Evolutionary conservation across 2,329 filamentous ascomycete species (phyloP).

Genomic region (Neobulgaria alba): DNA sequence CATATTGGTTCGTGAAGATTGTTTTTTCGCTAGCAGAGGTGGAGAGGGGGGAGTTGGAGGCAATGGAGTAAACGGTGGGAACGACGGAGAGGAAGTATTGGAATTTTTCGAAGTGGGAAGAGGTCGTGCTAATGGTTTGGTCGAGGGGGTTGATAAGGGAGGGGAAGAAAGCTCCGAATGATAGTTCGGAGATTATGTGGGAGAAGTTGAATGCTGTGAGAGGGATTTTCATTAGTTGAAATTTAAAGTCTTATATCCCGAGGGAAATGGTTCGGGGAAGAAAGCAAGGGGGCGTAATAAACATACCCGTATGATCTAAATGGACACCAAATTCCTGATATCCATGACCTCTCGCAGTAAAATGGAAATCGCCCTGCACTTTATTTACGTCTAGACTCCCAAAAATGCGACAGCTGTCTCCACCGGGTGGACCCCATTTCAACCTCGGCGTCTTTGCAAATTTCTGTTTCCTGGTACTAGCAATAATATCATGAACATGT

Average conservation of each 20-base stretch:
- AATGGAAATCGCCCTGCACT: conserved; percentile 96
- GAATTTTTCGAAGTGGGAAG: conserved; percentile 81
- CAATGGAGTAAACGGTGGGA: conserved; percentile 80
- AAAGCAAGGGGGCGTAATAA: not conserved
- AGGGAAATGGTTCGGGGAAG: not conserved
- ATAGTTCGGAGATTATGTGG: conserved; percentile 91
- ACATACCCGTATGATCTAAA: conserved; percentile 71
- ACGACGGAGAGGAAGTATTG: conserved; percentile 97
- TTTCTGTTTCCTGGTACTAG: conserved; percentile 57
- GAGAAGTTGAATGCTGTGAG: conserved; percentile 95
- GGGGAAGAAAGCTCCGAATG: conserved; percentile 95
- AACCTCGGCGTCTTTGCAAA: conserved; percentile 69
- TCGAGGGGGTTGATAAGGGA: conserved; percentile 90
- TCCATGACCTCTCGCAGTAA: conserved; percentile 91
- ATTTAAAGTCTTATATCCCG: too few relatives aligned
- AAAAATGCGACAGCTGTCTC: conserved; percentile 72
- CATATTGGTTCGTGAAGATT: conserved; percentile 94
- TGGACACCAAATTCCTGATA: conserved; percentile 74
- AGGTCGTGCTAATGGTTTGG: conserved; percentile 72
- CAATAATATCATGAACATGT: conserved; percentile 86
- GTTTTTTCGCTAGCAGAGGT: conserved; percentile 38
- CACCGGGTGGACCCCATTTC: conserved; percentile 21
- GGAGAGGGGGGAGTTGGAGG: conserved; percentile 29
- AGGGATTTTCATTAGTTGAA: conserved; percentile 13
- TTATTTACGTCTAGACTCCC: conserved; percentile 90